Evolutionary conservation across 1,139 yeast species (phyloP).

Genomic region (Sugiyamaella japonica): DNA sequence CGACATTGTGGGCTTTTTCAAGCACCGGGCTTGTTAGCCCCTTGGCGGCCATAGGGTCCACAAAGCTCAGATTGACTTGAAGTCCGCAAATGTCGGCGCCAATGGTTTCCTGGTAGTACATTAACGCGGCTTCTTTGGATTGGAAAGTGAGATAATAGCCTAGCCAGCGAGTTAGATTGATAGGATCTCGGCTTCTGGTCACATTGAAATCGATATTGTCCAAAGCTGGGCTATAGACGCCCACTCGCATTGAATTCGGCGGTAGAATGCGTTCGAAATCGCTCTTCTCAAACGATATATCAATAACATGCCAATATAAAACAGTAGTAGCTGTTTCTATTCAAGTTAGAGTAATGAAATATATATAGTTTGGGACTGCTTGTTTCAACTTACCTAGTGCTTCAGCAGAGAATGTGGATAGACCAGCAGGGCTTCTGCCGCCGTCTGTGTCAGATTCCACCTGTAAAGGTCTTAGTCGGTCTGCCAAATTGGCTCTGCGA

Average conservation of each 20-base stretch:
- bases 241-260: slow-evolving; percentile 25
- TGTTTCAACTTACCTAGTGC: slow-evolving; percentile 10
- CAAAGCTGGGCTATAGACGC: slow-evolving; percentile 19
- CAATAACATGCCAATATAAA: slow-evolving; percentile 40
- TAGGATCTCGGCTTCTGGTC: slow-evolving; percentile 52
- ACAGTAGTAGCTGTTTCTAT: slow-evolving; percentile 29
- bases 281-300: slow-evolving; percentile 34
- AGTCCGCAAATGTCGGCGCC: slow-evolving; percentile 55
- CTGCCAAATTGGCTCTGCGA: slow-evolving; percentile 9
- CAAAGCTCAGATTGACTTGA: slow-evolving; percentile 49
- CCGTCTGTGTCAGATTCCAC: not conserved
- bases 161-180: slow-evolving; percentile 47
- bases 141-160: slow-evolving; percentile 57
- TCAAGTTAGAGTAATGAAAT: not conserved
- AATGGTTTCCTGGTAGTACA: slow-evolving; percentile 51
- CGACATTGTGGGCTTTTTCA: slow-evolving; percentile 33
- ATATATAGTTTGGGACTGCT: no score
- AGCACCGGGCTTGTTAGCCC: slow-evolving; percentile 35
- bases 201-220: slow-evolving; percentile 34
- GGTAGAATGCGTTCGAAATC: slow-evolving; percentile 40
- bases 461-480: slow-evolving; percentile 4
- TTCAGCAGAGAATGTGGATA: not conserved
- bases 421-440: not conserved
- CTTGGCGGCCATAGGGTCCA: slow-evolving; percentile 33
- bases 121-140: slow-evolving; percentile 50